phyloP scores from a whole-genome alignment of 2,329 filamentous ascomycete genomes.

The Fusarium luffae region DNA sequence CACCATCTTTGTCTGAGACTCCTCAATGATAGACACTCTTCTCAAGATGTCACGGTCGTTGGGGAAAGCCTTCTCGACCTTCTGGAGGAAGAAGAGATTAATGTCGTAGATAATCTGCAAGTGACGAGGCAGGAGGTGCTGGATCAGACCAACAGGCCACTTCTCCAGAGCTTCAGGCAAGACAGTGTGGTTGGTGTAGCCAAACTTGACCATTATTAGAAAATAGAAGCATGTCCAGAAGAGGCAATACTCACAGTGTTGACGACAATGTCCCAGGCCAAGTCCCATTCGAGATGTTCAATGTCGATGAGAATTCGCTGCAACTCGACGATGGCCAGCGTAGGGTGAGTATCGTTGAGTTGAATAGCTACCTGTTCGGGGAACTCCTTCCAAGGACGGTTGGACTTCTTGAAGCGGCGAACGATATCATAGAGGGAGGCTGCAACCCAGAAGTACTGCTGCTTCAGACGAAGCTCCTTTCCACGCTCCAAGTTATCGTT shows the following conservation, averaged over 20 bases:
- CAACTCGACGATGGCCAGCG: conserved; percentile 93
- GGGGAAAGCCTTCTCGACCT: conserved; percentile 89
- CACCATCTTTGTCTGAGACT: conserved; percentile 96
- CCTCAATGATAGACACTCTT: conserved; percentile 96
- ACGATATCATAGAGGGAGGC: conserved; percentile 97
- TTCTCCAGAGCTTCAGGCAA: conserved; percentile 97
- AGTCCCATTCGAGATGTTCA: conserved; percentile 93
- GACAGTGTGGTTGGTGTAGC: conserved; percentile 99
- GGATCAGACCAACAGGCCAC: conserved; percentile 93
- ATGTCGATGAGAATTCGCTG: conserved; percentile 91
- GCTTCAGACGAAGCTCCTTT: conserved; percentile 97
- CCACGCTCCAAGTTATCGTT: conserved; percentile 97
- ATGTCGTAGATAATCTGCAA: conserved; percentile 98
- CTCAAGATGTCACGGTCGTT: conserved; percentile 86
- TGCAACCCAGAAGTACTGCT: conserved; percentile 99
- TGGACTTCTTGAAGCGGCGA: conserved; percentile 96
- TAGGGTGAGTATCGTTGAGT: conserved; percentile 97
- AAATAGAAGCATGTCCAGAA: not conserved
- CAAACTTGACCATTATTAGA: conserved; percentile 67
- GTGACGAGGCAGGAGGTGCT: conserved; percentile 92
- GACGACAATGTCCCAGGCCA: conserved; percentile 85
- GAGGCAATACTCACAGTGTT: conserved; percentile 64
- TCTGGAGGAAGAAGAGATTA: conserved; percentile 92
- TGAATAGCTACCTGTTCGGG: conserved; percentile 96
- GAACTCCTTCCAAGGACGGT: conserved; percentile 90